Conservation (phyloP, 768 basidiomycete species). For the Auriculariales sp. region DNA sequence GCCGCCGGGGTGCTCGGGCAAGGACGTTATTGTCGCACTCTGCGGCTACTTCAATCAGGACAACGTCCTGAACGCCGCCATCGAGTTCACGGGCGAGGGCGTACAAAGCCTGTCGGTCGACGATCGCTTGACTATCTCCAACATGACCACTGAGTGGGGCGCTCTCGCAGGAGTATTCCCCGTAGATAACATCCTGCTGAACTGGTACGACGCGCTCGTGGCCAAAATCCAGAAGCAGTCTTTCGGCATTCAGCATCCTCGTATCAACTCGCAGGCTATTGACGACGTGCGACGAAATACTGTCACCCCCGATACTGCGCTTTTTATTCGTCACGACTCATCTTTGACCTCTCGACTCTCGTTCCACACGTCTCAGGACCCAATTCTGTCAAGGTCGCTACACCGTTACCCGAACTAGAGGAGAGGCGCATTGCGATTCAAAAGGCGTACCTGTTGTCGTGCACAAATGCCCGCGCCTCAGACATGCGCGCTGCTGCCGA, state of each 20-base stretch:
- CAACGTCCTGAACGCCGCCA: constrained; percentile 90
- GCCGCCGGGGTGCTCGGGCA: constrained; percentile 84
- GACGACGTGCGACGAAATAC: constrained; percentile 4
- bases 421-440: constrained; percentile 65
- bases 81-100: constrained; percentile 92
- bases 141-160: constrained; percentile 99
- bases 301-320: constrained; percentile 61
- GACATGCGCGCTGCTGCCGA: constrained; percentile 86
- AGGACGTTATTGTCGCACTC: constrained; percentile 94
- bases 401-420: constrained; percentile 74
- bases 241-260: constrained; percentile 77
- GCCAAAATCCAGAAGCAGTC: constrained; percentile 62
- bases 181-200: constrained; percentile 62
- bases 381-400: constrained; percentile 96
- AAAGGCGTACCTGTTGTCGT: constrained; percentile 96
- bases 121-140: constrained; percentile 91
- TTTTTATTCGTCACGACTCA: constrained; percentile 72
- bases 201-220: constrained; percentile 74
- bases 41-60: constrained; percentile 94
- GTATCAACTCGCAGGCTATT: constrained; percentile 52
- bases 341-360: constrained; percentile 85
- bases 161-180: constrained; percentile 94
- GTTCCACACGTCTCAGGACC: constrained; percentile 95
- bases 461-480: constrained; percentile 92
- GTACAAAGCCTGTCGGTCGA: constrained; percentile 66